These are phyloP conservation scores for Colletotrichum cuscutae DNA, from an alignment of 2,329 filamentous ascomycete species.

Conservation along the genomic window DNA sequence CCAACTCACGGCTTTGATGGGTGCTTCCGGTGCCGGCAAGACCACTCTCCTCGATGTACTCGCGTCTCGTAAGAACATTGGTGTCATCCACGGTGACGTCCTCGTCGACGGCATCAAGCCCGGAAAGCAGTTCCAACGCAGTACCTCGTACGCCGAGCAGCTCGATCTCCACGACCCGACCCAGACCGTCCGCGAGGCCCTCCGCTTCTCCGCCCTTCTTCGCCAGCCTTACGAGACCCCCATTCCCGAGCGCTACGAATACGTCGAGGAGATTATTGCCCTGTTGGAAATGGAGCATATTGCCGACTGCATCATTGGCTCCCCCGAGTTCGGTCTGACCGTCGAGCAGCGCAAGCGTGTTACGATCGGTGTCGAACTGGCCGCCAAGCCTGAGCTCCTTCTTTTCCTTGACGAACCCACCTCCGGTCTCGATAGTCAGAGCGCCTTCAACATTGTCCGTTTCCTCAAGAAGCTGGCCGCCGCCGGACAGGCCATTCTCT, in stretches of 20 bases:
- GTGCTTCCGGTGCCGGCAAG: conserved; percentile 86
- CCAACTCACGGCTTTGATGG: conserved; percentile 83
- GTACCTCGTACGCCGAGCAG: conserved; percentile 71
- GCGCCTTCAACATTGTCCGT: conserved; percentile 80
- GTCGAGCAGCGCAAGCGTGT: conserved; percentile 77
- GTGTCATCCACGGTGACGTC: conserved; percentile 67
- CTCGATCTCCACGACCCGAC: conserved; percentile 71
- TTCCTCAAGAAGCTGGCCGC: conserved; percentile 81
- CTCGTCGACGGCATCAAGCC: conserved; percentile 67
- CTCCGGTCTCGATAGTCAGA: conserved; percentile 77
- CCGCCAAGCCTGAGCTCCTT: conserved; percentile 81
- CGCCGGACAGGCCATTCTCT: conserved; percentile 89
- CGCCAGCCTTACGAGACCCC: conserved; percentile 66
- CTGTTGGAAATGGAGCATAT: conserved; percentile 68
- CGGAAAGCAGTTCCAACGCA: conserved; percentile 69
- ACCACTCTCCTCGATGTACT: conserved; percentile 86
- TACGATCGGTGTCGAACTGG: conserved; percentile 92
- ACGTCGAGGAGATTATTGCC: conserved; percentile 70
- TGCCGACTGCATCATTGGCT: conserved; percentile 68
- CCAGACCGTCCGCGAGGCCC: conserved; percentile 71
- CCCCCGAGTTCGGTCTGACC: conserved; percentile 75
- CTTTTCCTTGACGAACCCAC: conserved; percentile 85
- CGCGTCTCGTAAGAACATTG: conserved; percentile 69
- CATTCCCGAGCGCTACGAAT: conserved; percentile 64
- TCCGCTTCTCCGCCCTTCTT: conserved; percentile 71